Conservation (phyloP, 2,329 filamentous ascomycete genomes). For the Diaporthe velutina region DNA sequence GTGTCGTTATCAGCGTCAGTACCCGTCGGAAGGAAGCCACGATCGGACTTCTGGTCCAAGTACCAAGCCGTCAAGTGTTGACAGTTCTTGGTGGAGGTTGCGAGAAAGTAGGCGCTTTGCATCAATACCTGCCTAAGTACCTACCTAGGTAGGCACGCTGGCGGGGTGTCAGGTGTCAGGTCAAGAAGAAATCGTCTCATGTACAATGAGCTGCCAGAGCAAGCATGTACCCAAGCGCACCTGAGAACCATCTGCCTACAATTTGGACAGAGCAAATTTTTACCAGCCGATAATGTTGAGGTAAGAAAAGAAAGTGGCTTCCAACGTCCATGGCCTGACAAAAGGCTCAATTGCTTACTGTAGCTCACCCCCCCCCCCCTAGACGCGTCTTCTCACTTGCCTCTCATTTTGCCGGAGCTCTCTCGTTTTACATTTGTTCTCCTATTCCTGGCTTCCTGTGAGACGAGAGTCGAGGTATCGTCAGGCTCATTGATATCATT, state of each 20-base stretch:
- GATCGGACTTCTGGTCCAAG: not conserved
- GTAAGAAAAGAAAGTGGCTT: too few species aligned
- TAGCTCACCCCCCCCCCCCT: too few species aligned
- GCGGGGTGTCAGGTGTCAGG: not conserved
- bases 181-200: not conserved
- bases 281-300: not conserved
- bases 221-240: not conserved
- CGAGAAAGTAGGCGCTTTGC: too few species aligned
- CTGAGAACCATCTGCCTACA: not conserved
- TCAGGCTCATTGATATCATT: not conserved
- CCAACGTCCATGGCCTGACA: not conserved
- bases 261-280: not conserved
- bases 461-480: too few species aligned
- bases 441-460: not conserved
- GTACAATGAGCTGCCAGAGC: not conserved
- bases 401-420: not conserved
- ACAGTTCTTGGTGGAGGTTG: not conserved
- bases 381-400: not conserved
- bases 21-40: not conserved
- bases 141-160: not conserved
- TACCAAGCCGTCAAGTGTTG: not conserved
- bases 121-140: too few species aligned
- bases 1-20: not conserved
- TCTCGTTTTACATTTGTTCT: not conserved
- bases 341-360: too few species aligned